Conservation (phyloP, 495 filamentous ascomycete species). For the Parmelia sp. region DNA sequence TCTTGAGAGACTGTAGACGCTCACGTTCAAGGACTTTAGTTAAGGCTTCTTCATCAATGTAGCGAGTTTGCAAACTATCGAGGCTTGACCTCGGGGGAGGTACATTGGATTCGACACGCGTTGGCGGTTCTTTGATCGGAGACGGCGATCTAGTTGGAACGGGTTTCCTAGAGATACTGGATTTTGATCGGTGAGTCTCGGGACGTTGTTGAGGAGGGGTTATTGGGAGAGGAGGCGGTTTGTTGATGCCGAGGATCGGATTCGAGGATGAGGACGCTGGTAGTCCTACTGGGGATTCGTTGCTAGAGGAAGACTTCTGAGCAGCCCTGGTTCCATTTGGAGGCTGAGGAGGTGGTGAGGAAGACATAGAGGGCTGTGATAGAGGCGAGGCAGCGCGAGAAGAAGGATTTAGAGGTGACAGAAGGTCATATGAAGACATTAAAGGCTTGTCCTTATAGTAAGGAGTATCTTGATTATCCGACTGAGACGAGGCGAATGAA, state of each 20-base stretch:
- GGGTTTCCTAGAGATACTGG: slow-evolving; percentile 58
- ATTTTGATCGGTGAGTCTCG: slow-evolving; percentile 24
- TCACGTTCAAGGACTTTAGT: slow-evolving; percentile 41
- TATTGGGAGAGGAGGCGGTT: slow-evolving; percentile 34
- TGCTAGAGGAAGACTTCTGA: not conserved
- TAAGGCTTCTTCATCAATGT: slow-evolving; percentile 60
- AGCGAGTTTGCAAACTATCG: slow-evolving; percentile 56
- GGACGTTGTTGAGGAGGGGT: slow-evolving; percentile 37
- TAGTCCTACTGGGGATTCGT: not conserved
- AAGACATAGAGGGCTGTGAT: slow-evolving; percentile 17
- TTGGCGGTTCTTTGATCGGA: slow-evolving; percentile 1
- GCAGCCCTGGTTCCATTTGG: not conserved
- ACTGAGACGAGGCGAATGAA: slow-evolving; percentile 15
- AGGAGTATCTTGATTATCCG: slow-evolving; percentile 11
- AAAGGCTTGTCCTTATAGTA: slow-evolving; percentile 22
- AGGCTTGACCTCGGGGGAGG: slow-evolving; percentile 45
- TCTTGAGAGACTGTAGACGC: slow-evolving; percentile 32
- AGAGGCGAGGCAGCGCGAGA: slow-evolving; percentile 23
- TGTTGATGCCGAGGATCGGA: slow-evolving; percentile 20
- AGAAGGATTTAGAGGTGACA: slow-evolving; percentile 14
- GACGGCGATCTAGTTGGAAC: slow-evolving; percentile 42
- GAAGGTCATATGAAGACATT: slow-evolving; percentile 21
- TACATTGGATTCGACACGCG: slow-evolving; percentile 9
- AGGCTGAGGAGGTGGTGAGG: slow-evolving; percentile 14
- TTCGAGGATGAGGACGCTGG: slow-evolving; percentile 1